Percentiles rank a stretch among this genome's conserved stretches.
Conservation (phyloP, 176 grass and related monocot genomes). For the Panicum miliaceum region DNA sequence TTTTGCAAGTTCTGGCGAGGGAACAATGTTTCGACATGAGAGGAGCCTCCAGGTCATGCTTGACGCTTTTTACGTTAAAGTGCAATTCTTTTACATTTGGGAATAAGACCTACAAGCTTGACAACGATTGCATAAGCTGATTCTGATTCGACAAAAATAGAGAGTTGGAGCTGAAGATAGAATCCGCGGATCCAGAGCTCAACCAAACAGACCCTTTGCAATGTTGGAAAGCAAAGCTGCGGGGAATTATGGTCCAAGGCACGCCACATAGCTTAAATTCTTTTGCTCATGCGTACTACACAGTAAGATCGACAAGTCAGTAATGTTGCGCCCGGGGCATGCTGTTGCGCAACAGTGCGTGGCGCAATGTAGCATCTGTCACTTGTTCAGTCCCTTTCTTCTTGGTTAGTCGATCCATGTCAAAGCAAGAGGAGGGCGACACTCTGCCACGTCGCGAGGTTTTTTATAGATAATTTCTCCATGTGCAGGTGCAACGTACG, state of each 20-base stretch:
- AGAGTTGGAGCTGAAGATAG: too few species aligned
- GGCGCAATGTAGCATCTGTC: background rate
- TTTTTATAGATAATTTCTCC: background rate
- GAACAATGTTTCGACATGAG: too few species aligned
- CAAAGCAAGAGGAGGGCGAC: slow-evolving; percentile 6
- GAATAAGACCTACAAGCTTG: too few species aligned
- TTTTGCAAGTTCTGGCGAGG: background rate
- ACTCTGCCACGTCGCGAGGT: background rate
- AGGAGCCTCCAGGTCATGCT: too few species aligned
- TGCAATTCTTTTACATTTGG: too few species aligned
- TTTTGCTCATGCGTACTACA: background rate
- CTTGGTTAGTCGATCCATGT: background rate
- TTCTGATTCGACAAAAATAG: too few species aligned
- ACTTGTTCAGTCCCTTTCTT: background rate
- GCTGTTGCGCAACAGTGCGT: background rate
- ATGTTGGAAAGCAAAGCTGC: too few species aligned
- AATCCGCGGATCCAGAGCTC: too few species aligned
- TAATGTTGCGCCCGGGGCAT: background rate
- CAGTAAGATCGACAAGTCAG: background rate
- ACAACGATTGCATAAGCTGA: too few species aligned
- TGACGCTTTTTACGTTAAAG: too few species aligned
- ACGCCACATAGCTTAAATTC: background rate
- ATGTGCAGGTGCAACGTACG: background rate
- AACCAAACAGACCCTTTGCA: too few species aligned
- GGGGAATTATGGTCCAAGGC: too few species aligned